Base-by-base conservation (phyloP, 768 basidiomycete genomes). In the Hydnum rufescens region DNA sequence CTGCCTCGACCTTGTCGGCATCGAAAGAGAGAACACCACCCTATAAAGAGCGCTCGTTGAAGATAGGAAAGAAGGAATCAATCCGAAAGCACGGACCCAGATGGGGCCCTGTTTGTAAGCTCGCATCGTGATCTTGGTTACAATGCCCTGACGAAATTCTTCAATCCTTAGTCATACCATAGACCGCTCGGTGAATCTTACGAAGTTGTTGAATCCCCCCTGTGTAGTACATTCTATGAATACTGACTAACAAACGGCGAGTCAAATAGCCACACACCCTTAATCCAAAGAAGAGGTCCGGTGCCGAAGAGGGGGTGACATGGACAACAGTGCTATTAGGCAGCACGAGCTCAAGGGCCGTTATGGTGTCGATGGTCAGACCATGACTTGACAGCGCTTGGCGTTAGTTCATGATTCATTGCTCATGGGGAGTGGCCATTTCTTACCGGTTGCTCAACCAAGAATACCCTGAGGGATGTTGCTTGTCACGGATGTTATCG, bases 161-260 rank as follows among this genome's bases (percentile, higher is more conserved):
- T n/a, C n/a, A n/a, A n/a, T n/a, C n/a, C n/a, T n/a, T n/a, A n/a
- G n/a, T n/a, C n/a, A n/a, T n/a, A 19, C 8, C 19, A 19, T 8
- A 19, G 8, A 8, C 19, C 19, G 34, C 34, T 8, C 8, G 34
- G 26, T 22, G 19, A 4, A 0, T 39, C 19, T 39, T 2, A 70
- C 71, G 54, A 77, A 79, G 55, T 80, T 80, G 56, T 80, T 78
- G 57, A 68, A 60, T 5, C 77, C 78, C 29, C 78, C 79, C 74
- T 66, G n/a, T n/a, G n/a, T n/a, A n/a, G n/a, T n/a, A n/a, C n/a
- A n/a, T n/a, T n/a, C n/a, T n/a, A n/a, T n/a, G n/a, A n/a, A n/a
- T n/a, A n/a, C n/a, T n/a, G n/a, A n/a, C n/a, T n/a, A n/a, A n/a
- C n/a, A n/a, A n/a, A n/a, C n/a, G n/a, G n/a, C n/a, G n/a, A n/a